Evolutionary conservation across 345 rosid genomes (phyloP), one percentile per base, ranked within the genome.

Genomic region (Lepidium didymum): DNA sequence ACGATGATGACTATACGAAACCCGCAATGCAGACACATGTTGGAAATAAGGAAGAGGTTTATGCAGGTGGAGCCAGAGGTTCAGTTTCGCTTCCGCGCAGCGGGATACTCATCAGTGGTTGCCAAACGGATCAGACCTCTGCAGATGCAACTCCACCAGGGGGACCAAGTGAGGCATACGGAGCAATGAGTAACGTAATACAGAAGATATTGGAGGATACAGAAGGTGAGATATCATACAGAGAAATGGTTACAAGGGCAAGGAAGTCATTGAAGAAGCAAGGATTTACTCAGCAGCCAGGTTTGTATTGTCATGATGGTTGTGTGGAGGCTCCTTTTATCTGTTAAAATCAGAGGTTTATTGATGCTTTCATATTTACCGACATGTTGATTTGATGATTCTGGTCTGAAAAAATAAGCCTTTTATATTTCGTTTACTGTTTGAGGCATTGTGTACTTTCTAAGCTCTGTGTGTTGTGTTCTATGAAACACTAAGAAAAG

Each of bases 91-190:
- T 94, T 38, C 86, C 99, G 0, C 91, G 83, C 51, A 77, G 84
- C 1, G 99, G 95, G 50, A 81, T 94, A 81, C 77, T 94, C 71
- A 80, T 94, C 52, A 94, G 99, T 1, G 98, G 98, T 38, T 92
- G 98, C 64, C 98, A 92, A 75, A 84, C 86, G 13, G 79, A 90
- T 79, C 98, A 94, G 80, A 88, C 96, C 46, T 94, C 99, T 7
- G 99, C 99, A 0, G 99, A 94, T 49, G 99, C 99, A 5, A 86
- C 84, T 65, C 99, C 99, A 21, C 69, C 82, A 0, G 97, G 95
- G 41, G 78, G 78, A 25, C 41, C 95, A 18, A 49, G 60, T 1
- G 84, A 78, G 72, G 89, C 99, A 38, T 91, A 91, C 62, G 99
- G 99, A 67, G 99, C 99, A 19, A 84, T 91, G 52, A 94, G 99